Evolutionary conservation across 495 filamentous ascomycete genomes (phyloP), one percentile per base, ranked within the genome.

Genomic region (Niebla homalea): DNA sequence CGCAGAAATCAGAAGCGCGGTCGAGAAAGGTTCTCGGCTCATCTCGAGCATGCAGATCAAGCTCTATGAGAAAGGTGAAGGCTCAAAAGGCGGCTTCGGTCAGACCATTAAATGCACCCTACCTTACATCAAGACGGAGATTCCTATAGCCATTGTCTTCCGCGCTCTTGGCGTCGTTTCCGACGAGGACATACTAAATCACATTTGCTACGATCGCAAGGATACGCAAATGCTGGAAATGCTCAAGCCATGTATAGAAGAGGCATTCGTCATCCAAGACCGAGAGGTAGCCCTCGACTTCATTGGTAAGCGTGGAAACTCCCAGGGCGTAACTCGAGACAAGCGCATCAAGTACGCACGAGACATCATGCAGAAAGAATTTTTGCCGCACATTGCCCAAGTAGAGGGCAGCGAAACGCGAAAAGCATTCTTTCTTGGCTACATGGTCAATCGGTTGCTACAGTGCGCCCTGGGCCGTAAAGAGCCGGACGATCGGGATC

Each of bases 171-270:
- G 93, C 51, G 83, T 99, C 26, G 92, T 97, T 4, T 94, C 93
- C 11, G 92, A 99, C 59, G 88, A 96, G 63, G 93, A 99, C 63
- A 97, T 99, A 49, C 74, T 97, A 14, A 94, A 95, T 58, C 87
- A 96, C 62, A 92, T 97, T 57, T 94, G 89, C 65, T 97, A 94
- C 65, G 89, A 96, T 62, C 79, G 84, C 16, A 90, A 82, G 59
- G 92, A 99, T 65, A 94, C 81, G 11, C 85, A 89, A 53, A 95
- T 99, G 90, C 72, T 99, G 29, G 93, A 99, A 66, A 89, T 94
- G 76, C 70, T 97, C 55, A 90, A 93, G 60, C 90, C 92, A 0
- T 95, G 86, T 73, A 85, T 97, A 55, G 90, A 96, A 62, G 92
- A 99, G 64, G 87, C 87, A 8, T 89, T 93, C 59, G 84, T 89